These are phyloP conservation scores for Candida manassasensis DNA, from an alignment of 805 yeast genomes.

Conservation along the genomic window DNA sequence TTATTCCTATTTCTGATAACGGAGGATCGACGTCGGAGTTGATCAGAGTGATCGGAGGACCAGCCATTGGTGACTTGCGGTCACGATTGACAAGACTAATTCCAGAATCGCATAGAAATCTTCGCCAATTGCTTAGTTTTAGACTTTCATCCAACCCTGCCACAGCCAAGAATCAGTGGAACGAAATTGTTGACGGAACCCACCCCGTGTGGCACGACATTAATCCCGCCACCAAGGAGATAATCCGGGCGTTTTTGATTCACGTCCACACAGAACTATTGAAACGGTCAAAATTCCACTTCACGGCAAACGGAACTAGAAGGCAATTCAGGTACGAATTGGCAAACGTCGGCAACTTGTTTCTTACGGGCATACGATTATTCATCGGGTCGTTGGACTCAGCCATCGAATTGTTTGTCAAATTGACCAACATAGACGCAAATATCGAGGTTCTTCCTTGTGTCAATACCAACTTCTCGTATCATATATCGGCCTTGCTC, in stretches of 20 bases:
- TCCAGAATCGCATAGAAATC: constrained; percentile 41
- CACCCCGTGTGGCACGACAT: constrained; percentile 65
- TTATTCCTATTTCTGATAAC: constrained; percentile 84
- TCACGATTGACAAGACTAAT: constrained; percentile 75
- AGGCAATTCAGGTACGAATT: constrained; percentile 65
- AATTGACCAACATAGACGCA: constrained; percentile 57
- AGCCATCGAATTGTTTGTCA: constrained; percentile 69
- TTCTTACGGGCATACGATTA: constrained; percentile 74
- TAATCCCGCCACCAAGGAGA: constrained; percentile 59
- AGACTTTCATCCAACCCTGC: constrained; percentile 46
- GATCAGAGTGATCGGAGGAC: constrained; percentile 83
- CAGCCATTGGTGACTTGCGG: constrained; percentile 90
- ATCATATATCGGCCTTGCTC: constrained; percentile 77
- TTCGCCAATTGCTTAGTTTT: constrained; percentile 36
- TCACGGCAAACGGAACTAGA: constrained; percentile 18
- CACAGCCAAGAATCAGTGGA: constrained; percentile 71
- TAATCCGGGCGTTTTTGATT: constrained; percentile 70
- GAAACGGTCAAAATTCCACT: constrained; percentile 53
- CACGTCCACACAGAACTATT: constrained; percentile 75
- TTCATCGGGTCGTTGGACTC: constrained; percentile 83
- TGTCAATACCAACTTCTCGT: constrained; percentile 76
- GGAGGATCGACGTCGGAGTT: constrained; percentile 95
- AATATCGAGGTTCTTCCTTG: constrained; percentile 67
- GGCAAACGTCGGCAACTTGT: constrained; percentile 83
- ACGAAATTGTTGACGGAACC: constrained; percentile 68